Conservation (phyloP, 129 eudicot genomes). For the Helichrysum umbraculigerum region DNA sequence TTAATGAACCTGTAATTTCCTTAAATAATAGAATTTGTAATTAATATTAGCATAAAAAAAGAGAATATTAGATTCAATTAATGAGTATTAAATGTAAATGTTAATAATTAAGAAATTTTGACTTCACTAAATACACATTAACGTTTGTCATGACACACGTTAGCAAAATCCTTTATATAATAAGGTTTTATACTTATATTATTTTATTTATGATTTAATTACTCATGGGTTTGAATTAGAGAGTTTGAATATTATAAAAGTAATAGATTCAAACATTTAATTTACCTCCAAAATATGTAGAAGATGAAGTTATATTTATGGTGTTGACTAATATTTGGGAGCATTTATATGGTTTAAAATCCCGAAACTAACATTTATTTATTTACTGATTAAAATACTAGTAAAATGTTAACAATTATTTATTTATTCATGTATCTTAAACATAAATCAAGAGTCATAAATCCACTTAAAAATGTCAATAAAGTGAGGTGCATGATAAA, state of each 20-base stretch:
- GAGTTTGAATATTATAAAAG: not conserved
- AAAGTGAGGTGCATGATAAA: not conserved
- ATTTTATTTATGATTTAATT: not conserved
- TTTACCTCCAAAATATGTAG: not conserved
- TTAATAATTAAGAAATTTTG: too few species aligned
- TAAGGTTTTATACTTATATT: too few species aligned
- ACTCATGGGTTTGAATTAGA: not conserved
- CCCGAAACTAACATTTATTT: conserved; percentile 10
- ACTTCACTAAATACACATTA: too few species aligned
- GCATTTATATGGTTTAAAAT: not conserved
- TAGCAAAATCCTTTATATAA: too few species aligned
- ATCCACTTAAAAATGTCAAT: not conserved
- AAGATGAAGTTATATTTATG: not conserved
- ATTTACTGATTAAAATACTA: not conserved
- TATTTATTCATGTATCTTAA: not conserved
- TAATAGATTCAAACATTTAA: not conserved
- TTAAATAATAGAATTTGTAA: too few species aligned
- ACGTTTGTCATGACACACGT: too few species aligned
- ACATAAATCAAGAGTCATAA: not conserved
- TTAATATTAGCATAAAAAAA: too few species aligned
- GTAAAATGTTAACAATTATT: not conserved
- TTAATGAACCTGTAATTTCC: too few species aligned
- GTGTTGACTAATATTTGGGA: conserved; percentile 1
- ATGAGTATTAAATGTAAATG: too few species aligned
- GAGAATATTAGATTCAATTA: too few species aligned